These are phyloP conservation scores for Aspergillus pseudoterreus DNA, from an alignment of 2,329 filamentous ascomycete species.

Conservation along the genomic window DNA sequence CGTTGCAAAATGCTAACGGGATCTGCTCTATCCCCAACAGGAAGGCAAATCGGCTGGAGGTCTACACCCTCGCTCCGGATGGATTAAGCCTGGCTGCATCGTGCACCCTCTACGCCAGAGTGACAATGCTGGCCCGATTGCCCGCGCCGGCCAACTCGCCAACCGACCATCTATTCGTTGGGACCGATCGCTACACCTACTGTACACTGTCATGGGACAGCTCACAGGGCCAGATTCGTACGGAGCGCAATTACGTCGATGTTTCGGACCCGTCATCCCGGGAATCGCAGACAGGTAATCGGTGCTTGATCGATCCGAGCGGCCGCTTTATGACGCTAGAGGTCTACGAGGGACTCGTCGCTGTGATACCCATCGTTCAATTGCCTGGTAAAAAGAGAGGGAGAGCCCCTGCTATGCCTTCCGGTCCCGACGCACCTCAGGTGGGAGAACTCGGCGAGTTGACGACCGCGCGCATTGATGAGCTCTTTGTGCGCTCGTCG, in stretches of 20 bases:
- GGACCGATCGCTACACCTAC: conserved; percentile 84
- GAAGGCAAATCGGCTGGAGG: conserved; percentile 80
- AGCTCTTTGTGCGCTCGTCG: conserved; percentile 64
- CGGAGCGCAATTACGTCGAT: conserved; percentile 57
- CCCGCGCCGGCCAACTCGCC: conserved; percentile 61
- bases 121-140: conserved; percentile 68
- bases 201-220: conserved; percentile 84
- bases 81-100: conserved; percentile 64
- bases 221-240: conserved; percentile 50
- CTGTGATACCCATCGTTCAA: conserved; percentile 58
- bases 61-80: conserved; percentile 65
- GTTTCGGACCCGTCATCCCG: conserved; percentile 59
- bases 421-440: conserved; percentile 28
- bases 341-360: conserved; percentile 65
- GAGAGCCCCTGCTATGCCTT: conserved; percentile 20
- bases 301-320: conserved; percentile 79
- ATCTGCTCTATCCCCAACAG: conserved; percentile 40
- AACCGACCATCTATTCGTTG: conserved; percentile 85
- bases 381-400: conserved; percentile 48
- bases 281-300: conserved; percentile 77
- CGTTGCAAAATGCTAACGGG: neutral
- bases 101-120: conserved; percentile 75
- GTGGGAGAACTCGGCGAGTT: conserved; percentile 60
- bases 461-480: conserved; percentile 59
- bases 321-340: conserved; percentile 65